Evolutionary conservation across 1,139 yeast species (phyloP).

Genomic region (Hemisphaericaspora xylofermentans): DNA sequence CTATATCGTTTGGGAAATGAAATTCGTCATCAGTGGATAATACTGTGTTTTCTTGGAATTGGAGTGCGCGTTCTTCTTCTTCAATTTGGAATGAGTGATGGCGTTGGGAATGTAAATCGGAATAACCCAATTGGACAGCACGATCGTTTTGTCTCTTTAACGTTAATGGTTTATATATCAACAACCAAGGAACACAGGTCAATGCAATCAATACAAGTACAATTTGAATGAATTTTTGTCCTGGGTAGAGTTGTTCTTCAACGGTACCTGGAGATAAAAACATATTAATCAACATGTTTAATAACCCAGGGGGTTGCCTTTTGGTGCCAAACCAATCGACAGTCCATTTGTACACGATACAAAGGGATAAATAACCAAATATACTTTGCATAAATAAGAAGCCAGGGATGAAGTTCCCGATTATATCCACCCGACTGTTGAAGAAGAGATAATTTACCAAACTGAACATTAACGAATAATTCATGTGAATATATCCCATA

Average conservation of each 20-base stretch:
- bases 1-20: constrained; percentile 48
- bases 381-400: constrained; percentile 92
- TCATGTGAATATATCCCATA: constrained; percentile 95
- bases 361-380: constrained; percentile 82
- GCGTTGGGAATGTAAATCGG: constrained; percentile 34
- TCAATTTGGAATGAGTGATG: constrained; percentile 33
- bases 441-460: constrained; percentile 76
- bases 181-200: constrained; percentile 92
- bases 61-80: constrained; percentile 35
- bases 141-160: constrained; percentile 43
- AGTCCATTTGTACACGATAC: constrained; percentile 91
- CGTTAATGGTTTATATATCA: constrained; percentile 82
- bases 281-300: constrained; percentile 95
- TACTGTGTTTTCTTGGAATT: constrained; percentile 22
- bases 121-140: constrained; percentile 36
- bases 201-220: constrained; percentile 73
- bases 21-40: constrained; percentile 28
- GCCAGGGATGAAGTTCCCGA: constrained; percentile 95
- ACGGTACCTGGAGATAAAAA: constrained; percentile 89
- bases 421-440: constrained; percentile 75
- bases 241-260: constrained; percentile 79
- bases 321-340: constrained; percentile 82
- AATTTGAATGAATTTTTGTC: constrained; percentile 80
- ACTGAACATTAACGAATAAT: constrained; percentile 83
- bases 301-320: constrained; percentile 85